Evolutionary conservation across 352 stramenopile species (phyloP), one percentile per base, ranked within the genome.

Genomic region (Pythium oligandrum): DNA sequence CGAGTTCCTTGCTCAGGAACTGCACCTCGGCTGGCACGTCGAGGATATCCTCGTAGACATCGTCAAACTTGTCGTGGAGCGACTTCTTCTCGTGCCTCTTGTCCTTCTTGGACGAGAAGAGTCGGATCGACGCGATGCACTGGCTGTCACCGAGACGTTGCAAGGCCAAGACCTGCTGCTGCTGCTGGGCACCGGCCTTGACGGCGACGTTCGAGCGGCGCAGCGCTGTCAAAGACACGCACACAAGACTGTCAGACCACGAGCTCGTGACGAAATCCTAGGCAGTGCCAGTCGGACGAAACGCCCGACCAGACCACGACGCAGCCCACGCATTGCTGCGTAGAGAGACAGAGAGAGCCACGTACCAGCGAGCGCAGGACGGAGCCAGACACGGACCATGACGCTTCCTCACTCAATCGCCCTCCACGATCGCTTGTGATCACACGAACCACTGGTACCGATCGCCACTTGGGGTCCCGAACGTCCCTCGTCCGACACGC

Each of bases 331-430:
- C 45, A 5, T 26, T 31, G 6, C 6, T 52, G 32, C 26, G 37
- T 51, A 49, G 51, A 53, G n/a, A 47, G 40, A 30, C 44, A 40
- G 40, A 38, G 12, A 17, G 9, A 53, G 55, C 34, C 30, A 77
- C 70, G 55, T 57, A 87, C 71, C 73, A 59, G 60, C 51, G 53
- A 81, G 63, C 54, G 73, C 70, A 17, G 78, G 78, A 68, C 78
- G 78, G 55, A 88, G 71, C 68, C 71, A 83, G 63, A 86, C 78
- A 67, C 75, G 75, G 71, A 88, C 69, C 78, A 88, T 88, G 59
- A 54, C 63, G 62, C 53, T 64, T 61, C 57, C 66, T 40, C 40
- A 56, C 51, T 58, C 57, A 44, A 59, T 49, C 61, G 61, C 61
- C 42, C 51, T 55, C 53, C 37, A 59, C 58, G 45, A 64, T 64